Evolutionary conservation across 148 eudicot species (phyloP), one percentile per base, ranked within the genome.

Genomic region (Cornus suecica): DNA sequence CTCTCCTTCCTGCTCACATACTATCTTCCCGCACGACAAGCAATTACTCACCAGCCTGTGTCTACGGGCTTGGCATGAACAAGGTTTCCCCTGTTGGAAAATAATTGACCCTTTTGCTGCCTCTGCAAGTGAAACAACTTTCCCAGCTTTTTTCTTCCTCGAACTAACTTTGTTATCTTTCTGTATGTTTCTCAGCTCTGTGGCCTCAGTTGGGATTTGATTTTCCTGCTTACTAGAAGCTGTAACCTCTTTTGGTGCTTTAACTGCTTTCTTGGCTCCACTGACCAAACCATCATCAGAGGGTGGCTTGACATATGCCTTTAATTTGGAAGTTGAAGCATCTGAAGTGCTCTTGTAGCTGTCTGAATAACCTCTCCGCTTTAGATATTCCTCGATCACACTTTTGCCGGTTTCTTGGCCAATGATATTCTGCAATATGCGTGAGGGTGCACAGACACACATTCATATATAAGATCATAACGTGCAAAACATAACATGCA

Each of bases 1-100:
- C 80, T 96, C 99, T 41, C 97, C 98, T 87, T 96, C 99, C 68
- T 96, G 99, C 79, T 96, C 98, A 81, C 99, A 96, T 0, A 93
- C 97, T 75, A 96, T 93, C 84, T 96, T 96, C 74, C 99, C 99
- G 80, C 99, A 96, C 60, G 99, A 93, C 63, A 96, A 87, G 79
- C 99, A 96, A 81, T 96, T 96, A 84, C 99, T 90, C 48, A 96
- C 83, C 71, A 93, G 83, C 68, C 81, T 89, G 81, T 96, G 99
- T 62, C 92, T 79, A 66, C 97, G 98, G 54, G 99, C 99, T 75
- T 96, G 97, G 80, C 99, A 96, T 26, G 97, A 88, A 65, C 99
- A 96, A 0, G 99, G 98, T 80, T 90, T 90, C 23, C 99, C 99
- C 80, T 96, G 91, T 83, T 93, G 97, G 80, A 84, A 96, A 29